Base-by-base conservation (phyloP, 140 eudicot species). In the Bidens hawaiensis region DNA sequence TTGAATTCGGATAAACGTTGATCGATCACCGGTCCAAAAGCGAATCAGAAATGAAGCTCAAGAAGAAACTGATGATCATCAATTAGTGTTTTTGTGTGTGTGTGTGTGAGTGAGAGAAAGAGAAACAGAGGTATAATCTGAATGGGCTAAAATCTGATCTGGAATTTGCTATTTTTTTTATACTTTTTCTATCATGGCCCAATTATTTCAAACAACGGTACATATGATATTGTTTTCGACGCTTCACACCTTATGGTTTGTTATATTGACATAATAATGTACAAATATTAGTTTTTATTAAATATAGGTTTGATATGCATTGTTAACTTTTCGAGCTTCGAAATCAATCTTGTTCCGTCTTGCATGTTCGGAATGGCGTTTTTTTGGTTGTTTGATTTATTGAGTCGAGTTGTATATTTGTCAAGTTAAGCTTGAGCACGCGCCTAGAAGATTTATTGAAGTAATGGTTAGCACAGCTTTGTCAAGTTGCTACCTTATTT, bases 81-180 rank as follows among this genome's bases (percentile, higher is more conserved):
- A n/a, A 22, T 50, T 34, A 50, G 41, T 74, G 67, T 63, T 65
- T 54, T 40, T 33, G 7, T 50, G 72, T 65, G 48, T 12, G 47
- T 62, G 69, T 16, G 68, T 47, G 62, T 15, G 62, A 21, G 69
- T 11, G 68, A 65, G 73, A 6, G 74, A 13, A 62, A 59, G 64
- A 68, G 19, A 67, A 60, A 74, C 51, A 67, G 74, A 67, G 51
- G 19, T 30, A 51, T 62, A 41, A 54, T 42, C 73, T 59, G 65
- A 74, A 74, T 58, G 78, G 74, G 51, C 55, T 59, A 21, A 73
- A 53, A 56, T 47, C 50, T 74, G 62, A 67, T 66, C 69, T 67
- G 64, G 30, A 66, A 62, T 51, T 62, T 61, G 16, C 12, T 21
- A 33, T 46, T 27, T 24, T 50, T 73, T 26, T 25, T 46, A 57